Evolutionary conservation across 108 stramenopile species (phyloP).

Genomic region (Chaetoceros muelleri): DNA sequence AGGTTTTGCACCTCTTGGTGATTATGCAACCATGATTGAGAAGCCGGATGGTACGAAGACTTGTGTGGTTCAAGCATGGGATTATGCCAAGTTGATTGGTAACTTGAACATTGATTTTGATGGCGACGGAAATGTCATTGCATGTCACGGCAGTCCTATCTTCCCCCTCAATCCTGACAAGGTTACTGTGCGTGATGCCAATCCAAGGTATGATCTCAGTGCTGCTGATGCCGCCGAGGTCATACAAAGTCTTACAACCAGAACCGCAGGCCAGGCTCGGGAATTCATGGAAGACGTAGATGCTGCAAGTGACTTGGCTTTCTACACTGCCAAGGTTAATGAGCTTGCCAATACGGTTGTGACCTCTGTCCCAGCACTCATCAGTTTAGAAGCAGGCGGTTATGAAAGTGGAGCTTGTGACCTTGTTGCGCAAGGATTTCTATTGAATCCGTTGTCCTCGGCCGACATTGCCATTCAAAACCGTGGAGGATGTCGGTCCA

Average conservation of each 20-base stretch:
- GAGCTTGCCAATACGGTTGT: constrained; percentile 4
- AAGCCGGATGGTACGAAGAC: constrained; percentile 6
- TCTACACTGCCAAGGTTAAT: constrained; percentile 7
- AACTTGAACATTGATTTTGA: constrained; percentile 24
- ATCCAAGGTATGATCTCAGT: constrained; percentile 7
- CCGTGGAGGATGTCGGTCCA: constrained; percentile 20
- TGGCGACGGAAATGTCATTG: constrained; percentile 23
- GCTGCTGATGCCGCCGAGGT: constrained; percentile 7
- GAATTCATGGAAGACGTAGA: background rate
- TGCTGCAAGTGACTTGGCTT: constrained; percentile 4
- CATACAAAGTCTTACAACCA: background rate
- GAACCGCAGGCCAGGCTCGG: background rate
- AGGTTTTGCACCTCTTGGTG: constrained; percentile 4
- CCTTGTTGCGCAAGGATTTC: constrained; percentile 32
- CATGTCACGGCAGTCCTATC: constrained; percentile 14
- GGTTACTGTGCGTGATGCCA: constrained; percentile 3
- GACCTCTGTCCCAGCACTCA: constrained; percentile 9
- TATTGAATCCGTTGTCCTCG: constrained; percentile 8
- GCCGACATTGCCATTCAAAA: constrained; percentile 42
- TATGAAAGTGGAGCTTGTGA: constrained; percentile 27
- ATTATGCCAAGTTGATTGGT: constrained; percentile 27
- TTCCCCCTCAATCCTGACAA: constrained; percentile 17
- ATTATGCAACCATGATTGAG: constrained; percentile 18
- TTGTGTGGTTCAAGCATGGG: constrained; percentile 44
- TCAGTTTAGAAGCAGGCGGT: constrained; percentile 7